Percentiles rank a stretch among this genome's conserved stretches.
Conservation (phyloP, 1,284 basidiomycete species). For the Austroboletus niveus region DNA sequence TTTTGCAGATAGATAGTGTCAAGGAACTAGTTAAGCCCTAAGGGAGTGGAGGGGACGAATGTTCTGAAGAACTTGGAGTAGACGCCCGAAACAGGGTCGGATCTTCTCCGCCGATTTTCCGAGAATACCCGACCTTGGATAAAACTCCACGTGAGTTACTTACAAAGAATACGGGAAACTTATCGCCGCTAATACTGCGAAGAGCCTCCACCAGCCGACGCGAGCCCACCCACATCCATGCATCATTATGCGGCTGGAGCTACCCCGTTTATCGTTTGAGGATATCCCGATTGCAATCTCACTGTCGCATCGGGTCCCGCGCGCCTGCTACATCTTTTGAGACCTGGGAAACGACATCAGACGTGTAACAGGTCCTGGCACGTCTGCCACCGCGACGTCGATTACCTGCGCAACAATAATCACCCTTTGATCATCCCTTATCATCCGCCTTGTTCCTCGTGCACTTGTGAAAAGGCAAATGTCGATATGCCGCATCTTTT, state of each 20-base stretch:
- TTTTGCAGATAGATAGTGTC: constrained; percentile 27
- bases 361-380: constrained; percentile 10
- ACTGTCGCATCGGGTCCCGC: no score
- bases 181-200: constrained; percentile 4
- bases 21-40: constrained; percentile 15
- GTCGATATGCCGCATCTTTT: no score
- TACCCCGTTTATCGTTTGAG: neutral
- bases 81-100: neutral
- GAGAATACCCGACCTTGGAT: neutral
- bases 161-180: neutral
- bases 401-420: neutral
- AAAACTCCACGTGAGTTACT: neutral
- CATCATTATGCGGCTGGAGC: neutral
- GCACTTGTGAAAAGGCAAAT: no score
- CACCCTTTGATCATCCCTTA: neutral
- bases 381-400: neutral
- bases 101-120: constrained; percentile 6
- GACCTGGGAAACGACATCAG: constrained; percentile 3
- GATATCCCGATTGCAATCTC: neutral
- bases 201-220: neutral
- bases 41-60: neutral
- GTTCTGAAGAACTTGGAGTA: neutral
- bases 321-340: neutral
- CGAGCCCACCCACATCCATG: neutral
- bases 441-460: neutral